Percentiles rank a stretch among this genome's conserved stretches.
phyloP scores from a whole-genome alignment of 2,329 filamentous ascomycete species.

The Trichoderma endophyticum region DNA sequence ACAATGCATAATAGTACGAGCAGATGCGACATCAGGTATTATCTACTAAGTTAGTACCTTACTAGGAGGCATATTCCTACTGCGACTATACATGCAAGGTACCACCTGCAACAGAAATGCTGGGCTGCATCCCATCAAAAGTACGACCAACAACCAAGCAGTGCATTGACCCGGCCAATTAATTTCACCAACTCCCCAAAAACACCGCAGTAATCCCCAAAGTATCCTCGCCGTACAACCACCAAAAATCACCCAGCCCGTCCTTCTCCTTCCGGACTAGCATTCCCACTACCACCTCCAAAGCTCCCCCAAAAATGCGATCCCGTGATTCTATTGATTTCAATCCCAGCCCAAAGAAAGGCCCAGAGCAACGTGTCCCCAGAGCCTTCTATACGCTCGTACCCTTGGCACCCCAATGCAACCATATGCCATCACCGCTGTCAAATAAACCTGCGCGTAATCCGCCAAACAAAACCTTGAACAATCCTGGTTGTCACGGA shows the following conservation, averaged over 20 bases:
- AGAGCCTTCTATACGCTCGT: background rate
- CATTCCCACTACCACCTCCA: background rate
- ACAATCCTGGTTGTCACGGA: background rate
- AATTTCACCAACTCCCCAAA: background rate
- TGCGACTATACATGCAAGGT: background rate
- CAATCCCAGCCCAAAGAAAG: background rate
- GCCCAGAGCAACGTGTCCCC: background rate
- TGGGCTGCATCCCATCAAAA: background rate
- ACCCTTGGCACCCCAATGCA: background rate
- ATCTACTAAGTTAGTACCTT: too few relatives aligned
- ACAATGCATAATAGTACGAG: too few relatives aligned
- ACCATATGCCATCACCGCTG: background rate
- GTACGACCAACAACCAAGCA: background rate
- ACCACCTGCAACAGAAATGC: background rate
- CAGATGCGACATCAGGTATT: background rate
- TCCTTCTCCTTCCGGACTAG: slow-evolving; percentile 20
- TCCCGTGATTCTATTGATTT: slow-evolving; percentile 3
- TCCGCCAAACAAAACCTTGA: background rate
- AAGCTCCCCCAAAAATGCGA: background rate
- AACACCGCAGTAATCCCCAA: background rate
- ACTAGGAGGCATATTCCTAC: background rate
- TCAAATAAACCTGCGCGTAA: background rate
- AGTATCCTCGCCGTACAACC: background rate
- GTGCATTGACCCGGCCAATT: slow-evolving; percentile 1
- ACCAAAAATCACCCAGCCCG: background rate